Conservation (phyloP, 2,329 filamentous ascomycete genomes). For the Aureobasidium sp. region DNA sequence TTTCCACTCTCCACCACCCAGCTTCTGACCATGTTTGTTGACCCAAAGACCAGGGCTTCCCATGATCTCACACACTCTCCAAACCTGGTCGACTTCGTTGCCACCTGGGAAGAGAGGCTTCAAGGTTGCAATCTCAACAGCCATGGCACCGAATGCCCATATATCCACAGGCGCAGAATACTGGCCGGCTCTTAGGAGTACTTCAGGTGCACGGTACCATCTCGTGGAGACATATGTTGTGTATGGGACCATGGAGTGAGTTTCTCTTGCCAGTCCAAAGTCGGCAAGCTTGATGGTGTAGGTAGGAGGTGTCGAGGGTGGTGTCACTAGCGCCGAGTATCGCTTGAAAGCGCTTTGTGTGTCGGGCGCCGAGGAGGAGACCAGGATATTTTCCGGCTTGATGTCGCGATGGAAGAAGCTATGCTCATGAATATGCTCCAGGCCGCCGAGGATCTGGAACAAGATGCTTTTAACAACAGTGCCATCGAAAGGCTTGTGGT, state of each 20-base stretch:
- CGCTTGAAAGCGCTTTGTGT: constrained; percentile 77
- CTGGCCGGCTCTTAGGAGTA: constrained; percentile 84
- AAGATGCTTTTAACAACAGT: constrained; percentile 94
- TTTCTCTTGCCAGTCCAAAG: constrained; percentile 95
- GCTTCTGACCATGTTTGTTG: constrained; percentile 75
- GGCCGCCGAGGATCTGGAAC: constrained; percentile 89
- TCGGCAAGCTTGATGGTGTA: constrained; percentile 99
- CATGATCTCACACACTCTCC: constrained; percentile 99
- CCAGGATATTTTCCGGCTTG: constrained; percentile 97
- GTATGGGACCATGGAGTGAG: constrained; percentile 90
- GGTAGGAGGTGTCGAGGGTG: constrained; percentile 82
- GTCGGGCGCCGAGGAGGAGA: constrained; percentile 83
- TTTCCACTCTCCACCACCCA: constrained; percentile 95
- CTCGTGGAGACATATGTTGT: constrained; percentile 97
- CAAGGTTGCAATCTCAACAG: constrained; percentile 90
- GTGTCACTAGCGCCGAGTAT: constrained; percentile 88
- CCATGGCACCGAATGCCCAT: constrained; percentile 98
- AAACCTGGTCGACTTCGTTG: constrained; percentile 98
- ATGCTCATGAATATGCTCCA: constrained; percentile 96
- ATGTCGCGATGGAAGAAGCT: constrained; percentile 98
- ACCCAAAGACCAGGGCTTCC: constrained; percentile 98
- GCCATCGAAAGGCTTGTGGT: constrained; percentile 87
- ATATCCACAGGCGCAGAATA: constrained; percentile 98
- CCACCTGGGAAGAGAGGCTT: constrained; percentile 96
- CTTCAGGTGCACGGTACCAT: constrained; percentile 92